A percentile compares a stretch with the other conserved stretches of the same genome.
These are phyloP conservation scores for Stachybotrys echinatus DNA, from an alignment of 2,329 filamentous ascomycete genomes.

Conservation along the genomic window DNA sequence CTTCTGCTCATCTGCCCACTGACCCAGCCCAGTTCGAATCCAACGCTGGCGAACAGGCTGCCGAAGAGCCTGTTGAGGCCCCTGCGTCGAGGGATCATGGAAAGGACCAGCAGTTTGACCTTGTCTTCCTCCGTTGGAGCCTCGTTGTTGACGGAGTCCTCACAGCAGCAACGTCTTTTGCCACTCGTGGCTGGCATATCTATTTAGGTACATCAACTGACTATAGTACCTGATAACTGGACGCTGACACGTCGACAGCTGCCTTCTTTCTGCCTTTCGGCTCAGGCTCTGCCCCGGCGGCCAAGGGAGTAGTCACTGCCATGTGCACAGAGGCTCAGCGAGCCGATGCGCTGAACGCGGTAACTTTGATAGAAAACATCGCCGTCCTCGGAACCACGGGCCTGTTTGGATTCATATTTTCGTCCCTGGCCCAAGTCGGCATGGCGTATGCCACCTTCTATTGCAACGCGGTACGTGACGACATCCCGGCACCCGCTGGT, in stretches of 20 bases:
- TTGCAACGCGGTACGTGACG: constrained; percentile 53
- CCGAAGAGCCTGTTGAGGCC: constrained; percentile 36
- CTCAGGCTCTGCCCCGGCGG: constrained; percentile 62
- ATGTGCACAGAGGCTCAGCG: constrained; percentile 60
- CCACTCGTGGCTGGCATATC: constrained; percentile 61
- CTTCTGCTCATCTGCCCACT: constrained; percentile 21
- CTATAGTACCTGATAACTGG: neutral
- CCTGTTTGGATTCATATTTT: constrained; percentile 63
- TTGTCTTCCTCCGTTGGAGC: constrained; percentile 62
- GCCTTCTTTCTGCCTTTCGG: constrained; percentile 62
- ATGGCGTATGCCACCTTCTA: constrained; percentile 60
- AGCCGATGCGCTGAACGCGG: constrained; percentile 61
- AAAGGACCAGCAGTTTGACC: constrained; percentile 55
- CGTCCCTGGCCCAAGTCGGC: constrained; percentile 54
- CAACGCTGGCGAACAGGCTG: constrained; percentile 31
- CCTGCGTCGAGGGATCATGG: constrained; percentile 27
- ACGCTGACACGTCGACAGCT: constrained; percentile 26
- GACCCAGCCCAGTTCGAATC: constrained; percentile 35
- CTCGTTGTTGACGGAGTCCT: constrained; percentile 59
- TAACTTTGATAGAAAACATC: constrained; percentile 66
- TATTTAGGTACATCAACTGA: constrained; percentile 44
- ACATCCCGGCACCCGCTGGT: too few species aligned
- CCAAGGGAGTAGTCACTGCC: constrained; percentile 68
- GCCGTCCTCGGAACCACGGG: constrained; percentile 59
- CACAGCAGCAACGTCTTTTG: constrained; percentile 58